Evolutionary conservation across 495 filamentous ascomycete genomes (phyloP), one percentile per base, ranked within the genome.

Genomic region (Aspergillus cavernicola): DNA sequence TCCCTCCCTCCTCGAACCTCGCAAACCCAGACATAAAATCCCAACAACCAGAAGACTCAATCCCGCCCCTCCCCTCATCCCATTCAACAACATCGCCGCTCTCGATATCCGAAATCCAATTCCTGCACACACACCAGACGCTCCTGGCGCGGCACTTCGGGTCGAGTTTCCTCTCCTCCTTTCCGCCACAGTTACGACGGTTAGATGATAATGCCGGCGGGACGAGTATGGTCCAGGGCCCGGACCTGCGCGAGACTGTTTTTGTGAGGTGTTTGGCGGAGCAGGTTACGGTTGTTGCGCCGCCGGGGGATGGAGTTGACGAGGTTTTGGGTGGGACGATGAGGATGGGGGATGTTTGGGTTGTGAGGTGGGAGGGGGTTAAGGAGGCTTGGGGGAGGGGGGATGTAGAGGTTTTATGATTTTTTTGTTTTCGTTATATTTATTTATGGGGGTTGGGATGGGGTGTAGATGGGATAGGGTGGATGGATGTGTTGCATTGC

Each of bases 171-270:
- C 76, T 98, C 50, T 75, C 75, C 0, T 79, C 84, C 22, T 98
- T 98, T 57, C 92, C 93, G 23, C 67, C 80, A 31, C 69, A 78
- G 33, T 64, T 97, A 64, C 83, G 88, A 64, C 79, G 87, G 62
- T 71, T 98, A 45, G 91, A 97, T 75, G 95, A 98, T 72, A 88
- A 87, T 44, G 82, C 85, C 0, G 92, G 89, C 1, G 90, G 90
- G 2, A 85, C 90, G 50, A 89, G 82, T 70, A 98, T 98, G 93
- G 81, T 98, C 19, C 89, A 95, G 56, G 75, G 79, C 1, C 93
- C 93, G 7, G 95, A 97, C 70, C 66, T 79, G 46, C 84, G 90
- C 36, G 76, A 80, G 35, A 90, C 88, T 15, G 90, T 97, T 11
- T 96, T 98, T 71, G 85, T 89, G 35, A 73, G 92, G 53, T 82